phyloP scores from a whole-genome alignment of 768 basidiomycete genomes.

The Trametes meyenii region DNA sequence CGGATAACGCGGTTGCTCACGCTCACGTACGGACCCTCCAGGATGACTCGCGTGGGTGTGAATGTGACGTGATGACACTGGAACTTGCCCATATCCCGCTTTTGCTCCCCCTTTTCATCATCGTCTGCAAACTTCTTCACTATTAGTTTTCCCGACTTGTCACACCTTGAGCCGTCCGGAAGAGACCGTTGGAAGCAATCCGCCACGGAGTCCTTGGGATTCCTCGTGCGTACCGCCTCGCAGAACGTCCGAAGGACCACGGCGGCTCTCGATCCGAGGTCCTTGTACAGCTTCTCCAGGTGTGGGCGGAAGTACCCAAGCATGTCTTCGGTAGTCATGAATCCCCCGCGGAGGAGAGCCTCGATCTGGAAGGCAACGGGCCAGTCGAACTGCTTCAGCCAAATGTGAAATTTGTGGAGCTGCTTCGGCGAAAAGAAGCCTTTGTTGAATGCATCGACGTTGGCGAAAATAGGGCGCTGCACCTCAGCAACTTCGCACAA shows the following conservation, averaged over 20 bases:
- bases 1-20: slow-evolving; percentile 86
- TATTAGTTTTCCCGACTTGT: not conserved
- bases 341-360: slow-evolving; percentile 61
- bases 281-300: slow-evolving; percentile 45
- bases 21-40: slow-evolving; percentile 76
- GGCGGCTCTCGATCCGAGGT: slow-evolving; percentile 38
- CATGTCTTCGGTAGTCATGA: slow-evolving; percentile 64
- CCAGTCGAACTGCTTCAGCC: slow-evolving; percentile 58
- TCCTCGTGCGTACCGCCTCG: slow-evolving; percentile 48
- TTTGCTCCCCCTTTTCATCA: not conserved
- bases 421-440: slow-evolving; percentile 54
- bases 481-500: slow-evolving; percentile 57
- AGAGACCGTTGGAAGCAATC: slow-evolving; percentile 50
- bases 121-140: not conserved
- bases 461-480: slow-evolving; percentile 31
- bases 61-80: slow-evolving; percentile 71
- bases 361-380: slow-evolving; percentile 78
- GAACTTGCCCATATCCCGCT: slow-evolving; percentile 42
- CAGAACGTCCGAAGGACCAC: slow-evolving; percentile 59
- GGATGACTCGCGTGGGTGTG: slow-evolving; percentile 42
- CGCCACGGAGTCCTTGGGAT: slow-evolving; percentile 43
- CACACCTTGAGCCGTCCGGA: slow-evolving; percentile 8
- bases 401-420: slow-evolving; percentile 48
- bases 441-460: slow-evolving; percentile 52
- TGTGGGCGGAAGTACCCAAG: slow-evolving; percentile 43